Evolutionary conservation across 2,329 filamentous ascomycete species (phyloP), one percentile per base, ranked within the genome.

Genomic region (Fusarium protoensiforme): DNA sequence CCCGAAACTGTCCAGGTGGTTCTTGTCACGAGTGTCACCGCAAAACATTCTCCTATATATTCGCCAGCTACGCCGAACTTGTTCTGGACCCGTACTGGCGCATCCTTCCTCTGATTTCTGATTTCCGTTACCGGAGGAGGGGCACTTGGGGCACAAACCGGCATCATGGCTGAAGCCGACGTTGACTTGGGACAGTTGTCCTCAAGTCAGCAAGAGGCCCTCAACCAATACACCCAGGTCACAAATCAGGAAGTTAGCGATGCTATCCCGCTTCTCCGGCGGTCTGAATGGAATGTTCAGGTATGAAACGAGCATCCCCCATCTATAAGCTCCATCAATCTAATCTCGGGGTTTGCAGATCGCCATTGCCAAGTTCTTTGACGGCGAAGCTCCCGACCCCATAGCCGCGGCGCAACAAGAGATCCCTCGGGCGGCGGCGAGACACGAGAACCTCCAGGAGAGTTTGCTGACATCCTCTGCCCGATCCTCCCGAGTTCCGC

Each of bases 231-330:
- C 83, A 94, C 92, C 18, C 89, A 93, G 60, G 93, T 99, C 59
- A 98, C 96, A 29, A 91, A 95, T 76, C 95, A 98, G 82, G 92
- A 94, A 24, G 82, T 91, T 51, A 87, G 90, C 48, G 91, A 94
- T 66, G 95, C 96, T 2, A 87, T 98, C 57, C 91, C 94, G 2
- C 82, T 99, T 6, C 87, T 99, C 2, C 90, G 92, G 75, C 88
- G 95, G 71, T 98, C 95, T 65, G 92, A 98, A 86, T 99, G 96
- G 96, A 99, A 98, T 80, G 93, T 98, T 1, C 93, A 96, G 86
- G 94, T 95, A 82, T 39, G 43, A n/a, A 24, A 18, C 9, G 16
- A n/a, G 18, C 36, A 33, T 11, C 5, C 41, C 46, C 13, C 10
- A 11, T 35, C 18, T 14, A 36, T 18, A 22, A 27, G n/a, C 14